phyloP scores from a whole-genome alignment of 1,284 basidiomycete genomes.

The Rhizopogon parksii region DNA sequence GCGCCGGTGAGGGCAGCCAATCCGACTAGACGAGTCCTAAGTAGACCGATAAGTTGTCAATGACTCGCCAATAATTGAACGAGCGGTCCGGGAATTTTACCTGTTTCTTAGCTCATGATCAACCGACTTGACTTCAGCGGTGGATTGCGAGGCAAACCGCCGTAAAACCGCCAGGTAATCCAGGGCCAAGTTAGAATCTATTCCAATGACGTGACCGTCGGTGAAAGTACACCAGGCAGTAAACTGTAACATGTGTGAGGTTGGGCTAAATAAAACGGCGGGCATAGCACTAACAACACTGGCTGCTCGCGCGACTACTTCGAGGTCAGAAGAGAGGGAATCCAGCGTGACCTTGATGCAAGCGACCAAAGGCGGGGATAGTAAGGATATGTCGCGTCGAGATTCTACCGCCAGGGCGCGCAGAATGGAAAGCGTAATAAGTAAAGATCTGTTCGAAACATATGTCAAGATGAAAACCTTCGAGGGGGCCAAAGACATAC shows the following conservation, averaged over 20 bases:
- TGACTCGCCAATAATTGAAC: background rate
- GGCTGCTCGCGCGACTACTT: conserved; percentile 79
- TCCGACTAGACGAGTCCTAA: conserved; percentile 79
- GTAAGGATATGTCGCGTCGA: conserved; percentile 76
- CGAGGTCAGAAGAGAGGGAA: conserved; percentile 67
- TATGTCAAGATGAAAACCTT: conserved; percentile 1
- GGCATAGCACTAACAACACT: conserved; percentile 55
- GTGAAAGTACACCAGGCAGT: conserved; percentile 91
- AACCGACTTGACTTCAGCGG: conserved; percentile 34
- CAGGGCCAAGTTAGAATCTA: conserved; percentile 64
- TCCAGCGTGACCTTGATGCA: conserved; percentile 66
- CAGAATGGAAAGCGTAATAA: conserved; percentile 84
- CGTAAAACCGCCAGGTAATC: conserved; percentile 68
- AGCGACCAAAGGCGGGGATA: conserved; percentile 73
- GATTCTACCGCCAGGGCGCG: conserved; percentile 87
- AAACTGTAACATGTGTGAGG: conserved; percentile 45
- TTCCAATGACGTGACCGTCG: conserved; percentile 74
- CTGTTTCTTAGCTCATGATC: conserved; percentile 67
- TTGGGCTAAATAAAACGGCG: background rate
- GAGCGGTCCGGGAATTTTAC: conserved; percentile 28
- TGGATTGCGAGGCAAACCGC: conserved; percentile 63
- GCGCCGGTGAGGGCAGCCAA: conserved; percentile 79
- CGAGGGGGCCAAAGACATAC: conserved; percentile 40
- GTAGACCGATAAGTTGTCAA: background rate
- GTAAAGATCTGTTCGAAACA: conserved; percentile 54